Conservation (phyloP, 2,329 filamentous ascomycete species). For the Blumeria hordei region DNA sequence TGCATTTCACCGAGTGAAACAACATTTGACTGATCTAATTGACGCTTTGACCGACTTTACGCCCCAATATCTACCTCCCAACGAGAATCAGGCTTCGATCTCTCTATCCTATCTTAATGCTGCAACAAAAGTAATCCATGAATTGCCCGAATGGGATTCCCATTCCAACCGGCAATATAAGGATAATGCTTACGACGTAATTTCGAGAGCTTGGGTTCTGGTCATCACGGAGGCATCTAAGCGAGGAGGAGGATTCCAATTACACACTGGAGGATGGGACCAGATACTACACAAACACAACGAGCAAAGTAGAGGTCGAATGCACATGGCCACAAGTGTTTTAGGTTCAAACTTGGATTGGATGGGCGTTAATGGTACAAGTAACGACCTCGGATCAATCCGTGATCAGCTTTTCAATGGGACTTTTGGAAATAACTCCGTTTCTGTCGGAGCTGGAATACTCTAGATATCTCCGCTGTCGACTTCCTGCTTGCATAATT, state of each 20-base stretch:
- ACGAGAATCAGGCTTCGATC: constrained; percentile 59
- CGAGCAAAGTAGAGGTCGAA: constrained; percentile 56
- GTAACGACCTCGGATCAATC: constrained; percentile 27
- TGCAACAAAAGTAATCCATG: constrained; percentile 73
- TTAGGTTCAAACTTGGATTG: constrained; percentile 54
- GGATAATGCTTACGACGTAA: constrained; percentile 87
- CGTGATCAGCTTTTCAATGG: constrained; percentile 37
- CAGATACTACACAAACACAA: constrained; percentile 72
- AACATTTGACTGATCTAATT: constrained; percentile 54
- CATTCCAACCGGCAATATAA: constrained; percentile 80
- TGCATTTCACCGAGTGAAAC: constrained; percentile 77
- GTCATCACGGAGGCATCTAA: constrained; percentile 83
- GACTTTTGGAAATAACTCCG: constrained; percentile 21
- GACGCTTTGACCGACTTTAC: constrained; percentile 88
- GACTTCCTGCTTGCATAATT: no score
- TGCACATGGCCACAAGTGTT: constrained; percentile 57
- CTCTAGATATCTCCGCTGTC: neutral
- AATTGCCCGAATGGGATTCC: constrained; percentile 74
- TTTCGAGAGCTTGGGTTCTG: constrained; percentile 76
- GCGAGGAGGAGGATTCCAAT: constrained; percentile 65
- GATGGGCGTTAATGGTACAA: constrained; percentile 24
- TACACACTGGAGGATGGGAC: constrained; percentile 86
- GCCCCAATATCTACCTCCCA: constrained; percentile 79
- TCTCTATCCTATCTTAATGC: constrained; percentile 76
- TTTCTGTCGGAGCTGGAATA: constrained; percentile 31